Percentiles rank a stretch among this genome's conserved stretches.
phyloP scores from a whole-genome alignment of 352 stramenopile genomes.

The Phytophthora aleatoria region DNA sequence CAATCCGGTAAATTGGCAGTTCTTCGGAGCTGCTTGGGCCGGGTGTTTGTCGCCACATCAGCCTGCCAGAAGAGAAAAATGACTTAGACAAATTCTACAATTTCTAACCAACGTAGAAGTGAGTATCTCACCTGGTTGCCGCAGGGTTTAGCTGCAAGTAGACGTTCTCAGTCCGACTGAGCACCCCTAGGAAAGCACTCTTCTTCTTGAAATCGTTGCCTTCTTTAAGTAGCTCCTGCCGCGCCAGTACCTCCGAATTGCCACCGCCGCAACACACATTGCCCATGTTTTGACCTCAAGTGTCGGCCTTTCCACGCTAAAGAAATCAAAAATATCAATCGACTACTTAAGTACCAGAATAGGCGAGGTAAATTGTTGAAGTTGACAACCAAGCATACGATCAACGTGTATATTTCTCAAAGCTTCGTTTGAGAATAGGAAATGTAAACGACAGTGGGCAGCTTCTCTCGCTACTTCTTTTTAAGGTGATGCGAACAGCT shows the following conservation, averaged over 20 bases:
- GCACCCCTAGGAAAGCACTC: slow-evolving; percentile 62
- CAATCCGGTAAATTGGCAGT: slow-evolving; percentile 54
- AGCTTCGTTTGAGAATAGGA: slow-evolving; percentile 9
- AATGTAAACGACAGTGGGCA: slow-evolving; percentile 14
- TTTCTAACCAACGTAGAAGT: neutral
- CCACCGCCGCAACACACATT: slow-evolving; percentile 66
- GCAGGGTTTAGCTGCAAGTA: slow-evolving; percentile 65
- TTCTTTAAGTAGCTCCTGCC: slow-evolving; percentile 67
- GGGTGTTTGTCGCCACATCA: slow-evolving; percentile 51
- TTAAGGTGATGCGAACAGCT: slow-evolving; percentile 3
- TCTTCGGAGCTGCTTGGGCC: slow-evolving; percentile 53
- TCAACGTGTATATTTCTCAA: slow-evolving; percentile 19
- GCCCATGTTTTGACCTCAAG: slow-evolving; percentile 44
- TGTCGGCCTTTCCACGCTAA: slow-evolving; percentile 11
- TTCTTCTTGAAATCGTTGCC: slow-evolving; percentile 77
- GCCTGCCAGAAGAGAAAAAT: slow-evolving; percentile 20
- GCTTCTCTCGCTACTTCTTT: slow-evolving; percentile 7
- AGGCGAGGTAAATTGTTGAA: slow-evolving; percentile 2
- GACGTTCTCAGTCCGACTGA: slow-evolving; percentile 60
- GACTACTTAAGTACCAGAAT: slow-evolving; percentile 12
- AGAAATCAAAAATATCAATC: slow-evolving; percentile 19
- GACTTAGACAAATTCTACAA: neutral
- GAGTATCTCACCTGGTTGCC: slow-evolving; percentile 38
- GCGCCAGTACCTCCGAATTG: slow-evolving; percentile 64
- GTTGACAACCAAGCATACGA: slow-evolving; percentile 10